Conservation (phyloP, 179 eudicot species). For the Corrigiola litoralis region DNA sequence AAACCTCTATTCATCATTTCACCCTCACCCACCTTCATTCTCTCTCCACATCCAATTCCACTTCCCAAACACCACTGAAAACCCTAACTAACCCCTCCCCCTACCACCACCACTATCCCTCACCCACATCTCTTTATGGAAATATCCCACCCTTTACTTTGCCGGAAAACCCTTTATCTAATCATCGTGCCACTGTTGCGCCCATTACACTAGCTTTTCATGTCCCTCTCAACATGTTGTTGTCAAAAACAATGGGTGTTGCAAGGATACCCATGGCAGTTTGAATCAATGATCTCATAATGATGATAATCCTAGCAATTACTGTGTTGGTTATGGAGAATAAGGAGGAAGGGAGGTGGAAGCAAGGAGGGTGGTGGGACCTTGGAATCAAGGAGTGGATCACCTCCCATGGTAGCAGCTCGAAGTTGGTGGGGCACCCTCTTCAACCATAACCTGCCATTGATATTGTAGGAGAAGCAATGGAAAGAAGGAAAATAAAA, state of each 20-base stretch:
- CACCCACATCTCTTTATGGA: too few relatives aligned
- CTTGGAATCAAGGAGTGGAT: slow-evolving; percentile 59
- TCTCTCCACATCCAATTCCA: too few relatives aligned
- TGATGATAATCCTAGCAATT: slow-evolving; percentile 28
- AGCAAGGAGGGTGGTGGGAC: slow-evolving; percentile 77
- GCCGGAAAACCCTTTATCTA: too few relatives aligned
- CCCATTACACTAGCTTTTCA: slow-evolving; percentile 61
- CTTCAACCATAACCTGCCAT: slow-evolving; percentile 59
- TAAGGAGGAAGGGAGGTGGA: slow-evolving; percentile 51
- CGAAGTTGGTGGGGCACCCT: slow-evolving; percentile 62
- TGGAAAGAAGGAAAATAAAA: too few relatives aligned
- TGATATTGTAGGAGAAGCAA: too few relatives aligned
- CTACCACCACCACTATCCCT: too few relatives aligned
- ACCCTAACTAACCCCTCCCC: too few relatives aligned
- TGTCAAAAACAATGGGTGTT: slow-evolving; percentile 56
- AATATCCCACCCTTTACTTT: too few relatives aligned
- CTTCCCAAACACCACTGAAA: too few relatives aligned
- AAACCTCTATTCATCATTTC: too few relatives aligned
- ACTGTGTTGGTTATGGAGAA: slow-evolving; percentile 41
- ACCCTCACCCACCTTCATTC: too few relatives aligned
- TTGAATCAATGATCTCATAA: slow-evolving; percentile 60
- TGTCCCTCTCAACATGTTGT: slow-evolving; percentile 53
- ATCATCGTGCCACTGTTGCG: slow-evolving; percentile 65
- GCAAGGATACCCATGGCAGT: slow-evolving; percentile 74
- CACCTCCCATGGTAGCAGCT: slow-evolving; percentile 48